Percentiles rank a stretch among this genome's conserved stretches.
Conservation (phyloP, 768 basidiomycete genomes). For the Lactarius indigo region DNA sequence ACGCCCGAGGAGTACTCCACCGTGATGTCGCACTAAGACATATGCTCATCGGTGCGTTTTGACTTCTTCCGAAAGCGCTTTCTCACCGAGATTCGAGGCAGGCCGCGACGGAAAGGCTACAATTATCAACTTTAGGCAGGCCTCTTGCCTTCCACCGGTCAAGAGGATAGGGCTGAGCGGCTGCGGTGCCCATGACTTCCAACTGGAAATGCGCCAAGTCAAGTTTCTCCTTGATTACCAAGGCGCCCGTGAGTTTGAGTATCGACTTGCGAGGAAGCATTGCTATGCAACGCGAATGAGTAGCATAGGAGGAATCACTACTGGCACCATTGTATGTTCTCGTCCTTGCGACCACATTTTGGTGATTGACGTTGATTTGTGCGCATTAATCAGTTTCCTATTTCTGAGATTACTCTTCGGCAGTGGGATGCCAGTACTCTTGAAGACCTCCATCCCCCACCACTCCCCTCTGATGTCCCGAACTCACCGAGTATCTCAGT, state of each 20-base stretch:
- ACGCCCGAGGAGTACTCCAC: slow-evolving; percentile 35
- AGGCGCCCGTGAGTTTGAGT: slow-evolving; percentile 32
- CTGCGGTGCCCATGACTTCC: slow-evolving; percentile 40
- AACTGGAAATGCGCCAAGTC: slow-evolving; percentile 53
- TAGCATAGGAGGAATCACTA: not conserved
- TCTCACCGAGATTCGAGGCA: slow-evolving; percentile 1
- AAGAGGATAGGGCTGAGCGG: slow-evolving; percentile 36
- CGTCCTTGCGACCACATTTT: not conserved
- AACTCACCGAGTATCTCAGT: slow-evolving; percentile 7
- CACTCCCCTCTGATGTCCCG: slow-evolving; percentile 10
- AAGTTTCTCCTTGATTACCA: slow-evolving; percentile 50
- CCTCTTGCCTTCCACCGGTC: slow-evolving; percentile 30
- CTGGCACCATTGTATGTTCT: not conserved
- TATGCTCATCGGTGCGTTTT: slow-evolving; percentile 43
- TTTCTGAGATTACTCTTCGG: slow-evolving; percentile 17
- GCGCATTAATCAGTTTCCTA: slow-evolving; percentile 8
- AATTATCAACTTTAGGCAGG: slow-evolving; percentile 52
- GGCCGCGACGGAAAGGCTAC: slow-evolving; percentile 41
- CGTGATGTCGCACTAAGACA: slow-evolving; percentile 35
- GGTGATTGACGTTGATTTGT: not conserved
- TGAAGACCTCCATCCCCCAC: slow-evolving; percentile 9
- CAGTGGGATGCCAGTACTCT: slow-evolving; percentile 20
- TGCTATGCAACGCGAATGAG: not conserved
- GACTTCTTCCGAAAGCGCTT: not conserved
- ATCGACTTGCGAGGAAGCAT: slow-evolving; percentile 5